A percentile compares a stretch with the other conserved stretches of the same genome.
These are phyloP conservation scores for Penicillium sp. DNA, from an alignment of 2,329 filamentous ascomycete genomes.

Conservation along the genomic window DNA sequence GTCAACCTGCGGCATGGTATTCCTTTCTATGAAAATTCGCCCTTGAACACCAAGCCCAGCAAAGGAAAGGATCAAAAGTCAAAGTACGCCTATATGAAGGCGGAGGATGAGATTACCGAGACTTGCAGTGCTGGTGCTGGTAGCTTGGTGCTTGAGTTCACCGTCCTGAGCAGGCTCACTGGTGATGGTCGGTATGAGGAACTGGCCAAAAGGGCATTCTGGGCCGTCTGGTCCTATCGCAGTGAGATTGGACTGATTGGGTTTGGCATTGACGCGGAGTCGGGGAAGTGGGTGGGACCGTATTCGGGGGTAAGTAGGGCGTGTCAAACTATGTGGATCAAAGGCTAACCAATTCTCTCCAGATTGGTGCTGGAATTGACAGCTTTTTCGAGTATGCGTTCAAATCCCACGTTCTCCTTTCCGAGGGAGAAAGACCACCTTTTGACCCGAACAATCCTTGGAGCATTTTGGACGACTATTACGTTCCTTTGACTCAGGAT, in stretches of 20 bases:
- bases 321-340: neutral
- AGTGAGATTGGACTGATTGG: slow-evolving; percentile 87
- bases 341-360: slow-evolving; percentile 8
- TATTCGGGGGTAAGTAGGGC: slow-evolving; percentile 66
- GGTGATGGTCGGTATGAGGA: slow-evolving; percentile 87
- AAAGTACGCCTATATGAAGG: slow-evolving; percentile 15
- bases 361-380: slow-evolving; percentile 92
- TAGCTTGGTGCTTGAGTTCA: slow-evolving; percentile 90
- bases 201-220: slow-evolving; percentile 88
- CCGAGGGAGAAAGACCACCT: slow-evolving; percentile 59
- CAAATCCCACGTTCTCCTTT: slow-evolving; percentile 89
- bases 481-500: slow-evolving; percentile 62
- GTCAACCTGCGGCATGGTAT: slow-evolving; percentile 91
- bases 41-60: slow-evolving; percentile 61
- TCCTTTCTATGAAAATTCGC: slow-evolving; percentile 88
- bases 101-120: slow-evolving; percentile 75
- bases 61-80: slow-evolving; percentile 26
- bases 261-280: slow-evolving; percentile 88
- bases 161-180: slow-evolving; percentile 83
- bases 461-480: slow-evolving; percentile 63
- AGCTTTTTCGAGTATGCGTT: slow-evolving; percentile 99
- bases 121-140: slow-evolving; percentile 97
- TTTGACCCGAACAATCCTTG: slow-evolving; percentile 44
- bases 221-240: slow-evolving; percentile 90
- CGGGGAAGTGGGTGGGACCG: slow-evolving; percentile 81